Percentiles rank a stretch among this genome's conserved stretches.
Conservation (phyloP, 2,329 filamentous ascomycete genomes). For the Dothidotthia symphoricarpi region DNA sequence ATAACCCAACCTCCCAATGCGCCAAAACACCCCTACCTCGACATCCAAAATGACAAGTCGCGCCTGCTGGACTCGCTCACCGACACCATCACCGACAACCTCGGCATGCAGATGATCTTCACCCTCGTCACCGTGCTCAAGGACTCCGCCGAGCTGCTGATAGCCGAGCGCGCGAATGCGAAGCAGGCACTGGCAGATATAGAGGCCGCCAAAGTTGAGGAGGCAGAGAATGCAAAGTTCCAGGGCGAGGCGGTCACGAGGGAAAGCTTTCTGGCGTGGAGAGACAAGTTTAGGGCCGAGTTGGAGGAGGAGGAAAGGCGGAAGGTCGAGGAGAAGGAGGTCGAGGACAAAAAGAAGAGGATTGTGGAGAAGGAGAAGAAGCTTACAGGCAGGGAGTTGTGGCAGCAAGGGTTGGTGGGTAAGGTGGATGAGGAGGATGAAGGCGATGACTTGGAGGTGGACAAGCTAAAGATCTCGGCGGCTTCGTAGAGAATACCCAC, state of each 20-base stretch:
- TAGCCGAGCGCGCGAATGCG: constrained; percentile 69
- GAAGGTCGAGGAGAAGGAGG: constrained; percentile 67
- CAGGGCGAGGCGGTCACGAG: constrained; percentile 85
- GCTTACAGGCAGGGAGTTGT: constrained; percentile 61
- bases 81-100: constrained; percentile 81
- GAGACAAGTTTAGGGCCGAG: constrained; percentile 73
- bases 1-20: constrained; percentile 71
- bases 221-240: constrained; percentile 95
- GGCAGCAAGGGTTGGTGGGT: constrained; percentile 52
- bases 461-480: constrained; percentile 50
- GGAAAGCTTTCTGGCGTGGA: constrained; percentile 82
- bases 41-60: constrained; percentile 75
- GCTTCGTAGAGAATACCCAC: constrained; percentile 13
- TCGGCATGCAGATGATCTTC: constrained; percentile 98
- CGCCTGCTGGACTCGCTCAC: constrained; percentile 68
- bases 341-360: constrained; percentile 57
- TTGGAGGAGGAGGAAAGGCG: constrained; percentile 67
- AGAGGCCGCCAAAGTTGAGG: constrained; percentile 65
- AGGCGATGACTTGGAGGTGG: constrained; percentile 52
- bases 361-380: constrained; percentile 71
- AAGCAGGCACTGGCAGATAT: constrained; percentile 55
- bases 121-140: constrained; percentile 84
- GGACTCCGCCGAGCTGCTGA: constrained; percentile 83
- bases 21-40: constrained; percentile 69
- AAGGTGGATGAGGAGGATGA: constrained; percentile 67